A percentile compares a stretch with the other conserved stretches of the same genome.
Conservation (phyloP, 2,329 filamentous ascomycete species). For the Drechmeria coniospora region DNA sequence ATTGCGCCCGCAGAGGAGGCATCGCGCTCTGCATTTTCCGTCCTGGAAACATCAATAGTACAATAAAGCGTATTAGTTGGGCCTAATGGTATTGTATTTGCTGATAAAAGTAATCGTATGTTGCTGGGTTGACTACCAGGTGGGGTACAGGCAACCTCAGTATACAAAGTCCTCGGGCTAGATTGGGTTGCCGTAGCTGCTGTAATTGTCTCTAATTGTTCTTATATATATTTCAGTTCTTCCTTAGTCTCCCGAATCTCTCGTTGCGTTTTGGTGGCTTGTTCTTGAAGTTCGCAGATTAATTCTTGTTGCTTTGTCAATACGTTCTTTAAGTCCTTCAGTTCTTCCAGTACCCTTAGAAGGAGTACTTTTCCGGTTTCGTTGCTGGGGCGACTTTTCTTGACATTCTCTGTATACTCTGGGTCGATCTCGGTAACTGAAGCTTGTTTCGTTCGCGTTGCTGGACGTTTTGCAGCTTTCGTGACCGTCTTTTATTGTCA, state of each 20-base stretch:
- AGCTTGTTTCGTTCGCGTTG: too few relatives aligned
- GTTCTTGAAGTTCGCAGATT: not conserved
- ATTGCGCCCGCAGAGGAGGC: not conserved
- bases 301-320: not conserved
- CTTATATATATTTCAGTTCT: not conserved
- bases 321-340: not conserved
- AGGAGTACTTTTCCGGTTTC: too few relatives aligned
- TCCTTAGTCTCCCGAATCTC: not conserved
- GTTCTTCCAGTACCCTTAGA: not conserved
- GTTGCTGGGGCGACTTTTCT: conserved; percentile 4
- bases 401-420: too few relatives aligned
- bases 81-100: not conserved
- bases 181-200: not conserved
- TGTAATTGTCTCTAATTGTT: not conserved
- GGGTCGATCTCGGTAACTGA: too few relatives aligned
- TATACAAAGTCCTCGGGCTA: not conserved
- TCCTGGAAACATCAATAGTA: not conserved
- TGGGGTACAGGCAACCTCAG: not conserved
- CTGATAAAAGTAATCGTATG: not conserved
- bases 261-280: not conserved
- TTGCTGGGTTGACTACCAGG: not conserved
- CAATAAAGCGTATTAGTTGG: not conserved
- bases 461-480: too few relatives aligned
- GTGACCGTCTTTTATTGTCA: too few relatives aligned
- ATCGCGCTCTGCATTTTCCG: not conserved